Base-by-base conservation (phyloP, 371 early-diverging fungal species). In the Mucor circinelloides region DNA sequence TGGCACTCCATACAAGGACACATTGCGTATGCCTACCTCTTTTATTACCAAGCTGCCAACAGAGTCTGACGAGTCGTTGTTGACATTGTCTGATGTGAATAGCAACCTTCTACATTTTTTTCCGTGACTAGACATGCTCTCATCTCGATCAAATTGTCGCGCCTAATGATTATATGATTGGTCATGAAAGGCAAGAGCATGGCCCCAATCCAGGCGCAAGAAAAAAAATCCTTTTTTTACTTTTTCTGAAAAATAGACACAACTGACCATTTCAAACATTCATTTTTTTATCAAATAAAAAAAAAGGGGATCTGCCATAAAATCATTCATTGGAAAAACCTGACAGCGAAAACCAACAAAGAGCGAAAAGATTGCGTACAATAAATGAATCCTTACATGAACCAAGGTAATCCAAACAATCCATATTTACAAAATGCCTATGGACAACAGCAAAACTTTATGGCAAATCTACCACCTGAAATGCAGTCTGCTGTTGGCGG, bases 311-410 rank as follows among this genome's bases (percentile, higher is more conserved):
- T 12, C 5, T 25, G 25, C 21, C 25, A 50, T 7, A 50, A 23
- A 12, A 6, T 12, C n/a, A 25, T 8, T 9, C 25, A 50, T 19
- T 50, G 50, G 30, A 56, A 56, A 55, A 55, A 55, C 36, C 13
- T 36, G 36, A 36, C 1, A 36, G 36, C 36, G 36, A 36, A 13
- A 36, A 10, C 10, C 2, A 36, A 12, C 36, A 56, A 30, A 31
- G 30, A 15, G 17, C 31, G n/a, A 27, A 54, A 27, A 30, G 27
- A 54, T 13, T 36, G 17, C 56, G 15, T 31, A 31, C 23, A 12
- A 25, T 25, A 50, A 23, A 78, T 78, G 79, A 78, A 78, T 60
- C 79, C 76, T 54, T 78, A 71, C 38, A 67, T 69, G 38, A 71
- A 70, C 28, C 66, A 67, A 60, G 64, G 59, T 38, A 73, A 67